Conservation (phyloP, 2,329 filamentous ascomycete genomes). For the Pestalotiopsis sp. region DNA sequence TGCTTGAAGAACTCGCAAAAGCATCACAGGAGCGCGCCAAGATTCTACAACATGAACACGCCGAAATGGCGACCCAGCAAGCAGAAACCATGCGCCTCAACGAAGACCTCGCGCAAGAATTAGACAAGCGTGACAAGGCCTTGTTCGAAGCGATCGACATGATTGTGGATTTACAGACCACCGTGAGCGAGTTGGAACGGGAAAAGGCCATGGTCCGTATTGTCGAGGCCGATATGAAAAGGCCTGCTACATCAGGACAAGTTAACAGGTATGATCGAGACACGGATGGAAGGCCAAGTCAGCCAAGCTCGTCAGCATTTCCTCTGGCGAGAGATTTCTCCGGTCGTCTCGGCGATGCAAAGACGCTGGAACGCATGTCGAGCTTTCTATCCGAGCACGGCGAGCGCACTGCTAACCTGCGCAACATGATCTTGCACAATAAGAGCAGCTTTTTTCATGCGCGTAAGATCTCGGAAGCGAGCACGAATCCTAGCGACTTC, state of each 20-base stretch:
- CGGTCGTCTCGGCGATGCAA: constrained; percentile 28
- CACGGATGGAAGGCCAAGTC: constrained; percentile 12
- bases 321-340: neutral
- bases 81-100: constrained; percentile 58
- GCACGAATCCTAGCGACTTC: constrained; percentile 34
- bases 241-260: neutral
- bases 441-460: constrained; percentile 51
- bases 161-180: constrained; percentile 65
- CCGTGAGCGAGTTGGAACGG: constrained; percentile 51
- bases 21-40: constrained; percentile 53
- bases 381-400: constrained; percentile 63
- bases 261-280: constrained; percentile 6
- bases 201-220: constrained; percentile 55
- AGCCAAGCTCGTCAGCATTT: neutral
- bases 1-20: constrained; percentile 59
- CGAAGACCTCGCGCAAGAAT: constrained; percentile 55
- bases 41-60: constrained; percentile 52
- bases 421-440: constrained; percentile 57
- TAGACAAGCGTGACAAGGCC: constrained; percentile 69
- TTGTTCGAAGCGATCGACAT: constrained; percentile 70
- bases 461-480: constrained; percentile 45
- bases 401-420: constrained; percentile 60
- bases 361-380: constrained; percentile 56
- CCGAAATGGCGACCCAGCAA: constrained; percentile 36
- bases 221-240: constrained; percentile 37